These are phyloP conservation scores for Boletus smithii DNA, from an alignment of 1,284 basidiomycete genomes.

Conservation along the genomic window DNA sequence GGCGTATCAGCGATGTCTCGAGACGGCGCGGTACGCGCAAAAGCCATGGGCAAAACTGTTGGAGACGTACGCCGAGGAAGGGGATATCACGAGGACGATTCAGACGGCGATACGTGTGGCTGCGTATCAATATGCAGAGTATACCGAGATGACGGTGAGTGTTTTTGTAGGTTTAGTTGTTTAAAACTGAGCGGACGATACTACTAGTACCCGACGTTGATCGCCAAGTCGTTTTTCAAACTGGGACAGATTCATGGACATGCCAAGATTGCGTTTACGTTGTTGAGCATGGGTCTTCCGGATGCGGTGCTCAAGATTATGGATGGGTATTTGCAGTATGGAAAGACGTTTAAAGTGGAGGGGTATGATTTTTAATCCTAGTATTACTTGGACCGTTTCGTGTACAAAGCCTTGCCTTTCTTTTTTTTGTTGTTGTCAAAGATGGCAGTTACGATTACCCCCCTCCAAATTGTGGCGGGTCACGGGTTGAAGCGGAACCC, in stretches of 20 bases:
- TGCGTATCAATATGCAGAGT: constrained; percentile 86
- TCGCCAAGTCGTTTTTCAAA: constrained; percentile 89
- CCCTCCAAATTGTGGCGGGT: too few species aligned
- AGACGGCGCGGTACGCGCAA: constrained; percentile 79
- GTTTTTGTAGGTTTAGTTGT: too few species aligned
- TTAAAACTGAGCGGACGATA: constrained; percentile 33
- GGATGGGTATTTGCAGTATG: constrained; percentile 80
- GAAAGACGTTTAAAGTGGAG: constrained; percentile 78
- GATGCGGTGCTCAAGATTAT: constrained; percentile 83
- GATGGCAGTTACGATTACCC: too few species aligned
- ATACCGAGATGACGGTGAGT: constrained; percentile 80
- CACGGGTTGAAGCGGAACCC: constrained; percentile 15
- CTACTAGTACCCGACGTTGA: constrained; percentile 91
- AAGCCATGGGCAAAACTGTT: constrained; percentile 92
- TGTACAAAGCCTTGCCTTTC: too few species aligned
- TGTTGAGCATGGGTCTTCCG: constrained; percentile 90
- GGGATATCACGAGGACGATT: constrained; percentile 86
- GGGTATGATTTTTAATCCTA: constrained; percentile 76
- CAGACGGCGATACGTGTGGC: constrained; percentile 91
- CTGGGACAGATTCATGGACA: constrained; percentile 93
- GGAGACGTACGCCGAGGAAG: constrained; percentile 93
- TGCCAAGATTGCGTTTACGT: constrained; percentile 90
- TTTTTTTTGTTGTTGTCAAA: background rate
- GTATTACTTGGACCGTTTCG: too few species aligned
- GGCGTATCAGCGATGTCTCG: constrained; percentile 92